Evolutionary conservation across 805 yeast species (phyloP).

Genomic region (Kodamaea leandrae): DNA sequence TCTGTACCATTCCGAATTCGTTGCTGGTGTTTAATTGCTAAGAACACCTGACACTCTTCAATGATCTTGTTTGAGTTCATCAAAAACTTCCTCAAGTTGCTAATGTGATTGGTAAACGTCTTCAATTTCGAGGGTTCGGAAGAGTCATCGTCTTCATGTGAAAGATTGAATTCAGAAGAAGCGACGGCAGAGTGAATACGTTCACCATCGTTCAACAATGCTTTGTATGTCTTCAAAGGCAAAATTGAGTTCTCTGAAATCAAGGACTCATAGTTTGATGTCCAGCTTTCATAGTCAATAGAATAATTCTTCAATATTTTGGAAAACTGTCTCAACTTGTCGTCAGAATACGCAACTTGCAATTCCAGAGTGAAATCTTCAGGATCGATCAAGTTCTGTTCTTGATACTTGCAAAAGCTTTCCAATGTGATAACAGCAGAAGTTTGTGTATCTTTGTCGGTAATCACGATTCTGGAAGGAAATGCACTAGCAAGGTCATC

Average conservation of each 20-base stretch:
- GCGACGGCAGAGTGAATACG: slow-evolving; percentile 41
- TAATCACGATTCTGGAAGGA: slow-evolving; percentile 52
- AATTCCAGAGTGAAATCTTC: slow-evolving; percentile 4
- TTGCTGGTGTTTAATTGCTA: slow-evolving; percentile 52
- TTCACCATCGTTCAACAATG: slow-evolving; percentile 55
- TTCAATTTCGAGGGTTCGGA: slow-evolving; percentile 11
- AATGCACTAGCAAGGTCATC: slow-evolving; percentile 48
- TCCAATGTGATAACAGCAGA: slow-evolving; percentile 30
- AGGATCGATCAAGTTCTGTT: neutral
- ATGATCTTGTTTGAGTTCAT: slow-evolving; percentile 49
- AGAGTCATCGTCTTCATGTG: neutral
- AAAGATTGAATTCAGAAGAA: slow-evolving; percentile 14
- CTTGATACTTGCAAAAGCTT: slow-evolving; percentile 28
- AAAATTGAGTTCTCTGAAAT: slow-evolving; percentile 43
- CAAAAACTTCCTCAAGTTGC: slow-evolving; percentile 41
- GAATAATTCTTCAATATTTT: slow-evolving; percentile 40
- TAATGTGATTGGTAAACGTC: slow-evolving; percentile 21
- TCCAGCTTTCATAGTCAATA: slow-evolving; percentile 52
- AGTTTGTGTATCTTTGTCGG: slow-evolving; percentile 26
- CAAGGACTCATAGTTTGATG: slow-evolving; percentile 39
- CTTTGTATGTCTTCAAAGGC: slow-evolving; percentile 43
- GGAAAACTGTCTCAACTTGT: slow-evolving; percentile 40
- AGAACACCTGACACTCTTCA: slow-evolving; percentile 51
- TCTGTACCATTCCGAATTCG: slow-evolving; percentile 40
- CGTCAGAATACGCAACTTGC: slow-evolving; percentile 48